Evolutionary conservation across 2,329 filamentous ascomycete genomes (phyloP).

Genomic region (Calonectria multiphialidica): DNA sequence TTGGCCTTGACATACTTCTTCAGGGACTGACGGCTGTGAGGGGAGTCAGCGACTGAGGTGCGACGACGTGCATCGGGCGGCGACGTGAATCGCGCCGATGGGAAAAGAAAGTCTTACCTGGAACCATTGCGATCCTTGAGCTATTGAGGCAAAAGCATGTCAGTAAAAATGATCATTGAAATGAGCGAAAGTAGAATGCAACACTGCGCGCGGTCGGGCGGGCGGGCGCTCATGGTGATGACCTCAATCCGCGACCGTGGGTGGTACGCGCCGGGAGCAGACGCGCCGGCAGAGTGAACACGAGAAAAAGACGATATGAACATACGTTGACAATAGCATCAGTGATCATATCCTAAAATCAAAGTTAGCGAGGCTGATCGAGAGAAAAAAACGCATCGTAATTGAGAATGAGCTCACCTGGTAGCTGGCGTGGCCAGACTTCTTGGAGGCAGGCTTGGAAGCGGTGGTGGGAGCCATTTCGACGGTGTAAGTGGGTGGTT

Average conservation of each 20-base stretch:
- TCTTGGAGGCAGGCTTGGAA: constrained; percentile 53
- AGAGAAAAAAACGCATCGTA: constrained; percentile 12
- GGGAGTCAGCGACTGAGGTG: constrained; percentile 27
- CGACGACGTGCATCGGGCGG: not conserved
- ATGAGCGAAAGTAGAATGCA: constrained; percentile 25
- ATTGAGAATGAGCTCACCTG: constrained; percentile 60
- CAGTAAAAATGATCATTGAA: constrained; percentile 47
- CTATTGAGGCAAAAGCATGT: constrained; percentile 56
- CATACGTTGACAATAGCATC: constrained; percentile 72
- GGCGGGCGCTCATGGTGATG: constrained; percentile 33
- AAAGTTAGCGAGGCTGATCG: constrained; percentile 19
- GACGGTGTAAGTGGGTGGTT: constrained; percentile 44
- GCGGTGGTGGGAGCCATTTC: constrained; percentile 73
- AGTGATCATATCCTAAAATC: constrained; percentile 70
- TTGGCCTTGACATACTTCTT: constrained; percentile 73
- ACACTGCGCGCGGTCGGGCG: constrained; percentile 15
- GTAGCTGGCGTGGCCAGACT: constrained; percentile 69
- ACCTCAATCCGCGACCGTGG: constrained; percentile 38
- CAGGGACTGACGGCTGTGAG: constrained; percentile 66
- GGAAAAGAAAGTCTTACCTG: constrained; percentile 43
- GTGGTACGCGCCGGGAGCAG: constrained; percentile 38
- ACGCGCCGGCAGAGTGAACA: constrained; percentile 52
- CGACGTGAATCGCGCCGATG: constrained; percentile 26
- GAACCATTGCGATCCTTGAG: constrained; percentile 74
- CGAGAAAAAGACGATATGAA: constrained; percentile 41